A percentile compares a stretch with the other conserved stretches of the same genome.
These are phyloP conservation scores for Oehlia diaphana DNA, from an alignment of 192 early-diverging fungal genomes.

Conservation along the genomic window DNA sequence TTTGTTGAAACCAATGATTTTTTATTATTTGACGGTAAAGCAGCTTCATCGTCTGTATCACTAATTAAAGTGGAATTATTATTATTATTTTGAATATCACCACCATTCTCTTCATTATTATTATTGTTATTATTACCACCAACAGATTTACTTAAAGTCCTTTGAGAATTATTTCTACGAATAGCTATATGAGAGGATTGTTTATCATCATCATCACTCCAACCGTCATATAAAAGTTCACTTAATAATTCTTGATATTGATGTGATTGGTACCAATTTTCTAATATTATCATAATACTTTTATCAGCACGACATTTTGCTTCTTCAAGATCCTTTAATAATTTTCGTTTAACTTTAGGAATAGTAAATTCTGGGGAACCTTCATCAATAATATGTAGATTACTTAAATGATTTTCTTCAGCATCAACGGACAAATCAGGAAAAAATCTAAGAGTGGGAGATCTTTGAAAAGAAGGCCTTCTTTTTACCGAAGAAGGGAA, in stretches of 20 bases:
- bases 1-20: not conserved
- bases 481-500: slow-evolving; percentile 18
- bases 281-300: slow-evolving; percentile 12
- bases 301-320: slow-evolving; percentile 21
- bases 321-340: slow-evolving; percentile 30
- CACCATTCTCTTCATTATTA: not conserved
- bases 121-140: not conserved
- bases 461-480: slow-evolving; percentile 25
- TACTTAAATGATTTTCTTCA: slow-evolving; percentile 30
- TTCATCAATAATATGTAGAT: slow-evolving; percentile 29
- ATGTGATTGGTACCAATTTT: slow-evolving; percentile 24
- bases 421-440: slow-evolving; percentile 24
- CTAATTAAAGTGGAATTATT: not conserved
- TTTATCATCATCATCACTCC: slow-evolving; percentile 30
- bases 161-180: slow-evolving; percentile 6
- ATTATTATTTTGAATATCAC: not conserved
- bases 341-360: slow-evolving; percentile 31
- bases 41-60: slow-evolving; percentile 30
- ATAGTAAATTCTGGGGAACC: slow-evolving; percentile 25
- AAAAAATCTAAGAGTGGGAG: slow-evolving; percentile 24
- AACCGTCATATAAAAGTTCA: slow-evolving; percentile 28
- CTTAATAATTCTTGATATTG: slow-evolving; percentile 31
- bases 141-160: slow-evolving; percentile 2
- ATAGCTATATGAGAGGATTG: slow-evolving; percentile 11
- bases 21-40: not conserved